Conservation (phyloP, 139 green algal genomes). For the Chlamydomonas schloesseri region DNA sequence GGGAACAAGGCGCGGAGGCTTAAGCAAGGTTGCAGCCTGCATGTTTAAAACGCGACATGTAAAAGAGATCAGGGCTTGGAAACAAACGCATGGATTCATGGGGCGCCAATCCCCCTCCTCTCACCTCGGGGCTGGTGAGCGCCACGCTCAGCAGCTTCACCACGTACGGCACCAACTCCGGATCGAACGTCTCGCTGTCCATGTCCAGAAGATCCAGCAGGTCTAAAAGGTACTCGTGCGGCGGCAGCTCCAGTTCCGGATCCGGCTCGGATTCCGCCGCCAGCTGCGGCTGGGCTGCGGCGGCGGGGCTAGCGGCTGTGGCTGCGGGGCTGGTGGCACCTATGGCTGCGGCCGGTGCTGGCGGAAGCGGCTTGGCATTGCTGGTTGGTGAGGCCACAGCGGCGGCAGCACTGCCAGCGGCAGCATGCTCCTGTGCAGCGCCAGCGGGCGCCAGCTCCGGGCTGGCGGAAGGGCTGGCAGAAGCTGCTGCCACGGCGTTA, state of each 20-base stretch:
- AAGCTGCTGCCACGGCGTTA: neutral
- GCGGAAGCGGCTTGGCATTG: too few species aligned
- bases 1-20: too few species aligned
- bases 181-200: constrained; percentile 11
- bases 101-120: neutral
- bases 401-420: neutral
- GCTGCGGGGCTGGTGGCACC: too few species aligned
- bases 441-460: neutral
- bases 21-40: too few species aligned
- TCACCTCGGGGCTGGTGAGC: constrained; percentile 21
- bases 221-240: neutral
- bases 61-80: too few species aligned
- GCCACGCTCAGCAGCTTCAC: neutral
- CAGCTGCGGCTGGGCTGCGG: too few species aligned
- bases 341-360: too few species aligned
- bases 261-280: too few species aligned
- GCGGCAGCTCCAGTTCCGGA: neutral
- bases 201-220: constrained; percentile 25
- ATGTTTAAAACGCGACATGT: too few species aligned
- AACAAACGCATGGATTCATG: too few species aligned
- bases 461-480: too few species aligned
- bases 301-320: neutral
- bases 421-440: neutral
- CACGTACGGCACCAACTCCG: neutral
- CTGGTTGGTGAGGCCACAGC: neutral